Conservation (phyloP, 2,329 filamentous ascomycete genomes). For the Colletotrichum shisoi region DNA sequence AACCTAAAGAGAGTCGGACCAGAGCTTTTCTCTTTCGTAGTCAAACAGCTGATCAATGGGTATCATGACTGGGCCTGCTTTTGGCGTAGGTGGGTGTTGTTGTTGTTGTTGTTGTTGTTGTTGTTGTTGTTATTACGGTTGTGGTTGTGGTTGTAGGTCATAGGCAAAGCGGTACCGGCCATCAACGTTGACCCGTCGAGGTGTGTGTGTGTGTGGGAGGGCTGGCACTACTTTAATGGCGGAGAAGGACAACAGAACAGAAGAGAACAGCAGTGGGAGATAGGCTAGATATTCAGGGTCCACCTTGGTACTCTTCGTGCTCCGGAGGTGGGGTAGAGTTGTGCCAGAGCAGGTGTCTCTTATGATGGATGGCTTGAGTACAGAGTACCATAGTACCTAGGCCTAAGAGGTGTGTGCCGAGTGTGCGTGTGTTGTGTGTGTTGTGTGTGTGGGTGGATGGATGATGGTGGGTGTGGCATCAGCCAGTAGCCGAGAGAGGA, state of each 20-base stretch:
- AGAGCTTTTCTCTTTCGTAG: constrained; percentile 22
- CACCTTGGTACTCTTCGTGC: constrained; percentile 30
- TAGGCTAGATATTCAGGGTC: constrained; percentile 35
- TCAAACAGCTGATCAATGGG: constrained; percentile 27
- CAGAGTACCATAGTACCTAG: not conserved
- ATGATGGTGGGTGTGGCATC: constrained; percentile 24
- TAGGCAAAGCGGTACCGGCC: constrained; percentile 18
- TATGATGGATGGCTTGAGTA: no score
- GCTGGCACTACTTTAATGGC: constrained; percentile 37
- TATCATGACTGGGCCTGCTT: constrained; percentile 33
- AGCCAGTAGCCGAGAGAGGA: constrained; percentile 6
- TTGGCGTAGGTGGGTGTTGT: not conserved
- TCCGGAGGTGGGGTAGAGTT: constrained; percentile 34
- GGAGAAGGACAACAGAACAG: constrained; percentile 19
- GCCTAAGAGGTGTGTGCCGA: constrained; percentile 18
- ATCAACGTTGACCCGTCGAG: constrained; percentile 10
- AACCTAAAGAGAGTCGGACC: constrained; percentile 19
- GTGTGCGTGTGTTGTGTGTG: not conserved
- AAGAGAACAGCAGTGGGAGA: constrained; percentile 20
- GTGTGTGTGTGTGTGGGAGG: constrained; percentile 21
- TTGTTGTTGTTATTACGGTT: no score
- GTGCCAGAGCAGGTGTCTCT: constrained; percentile 12
- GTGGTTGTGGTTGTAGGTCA: no score
- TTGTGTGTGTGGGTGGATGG: constrained; percentile 13
- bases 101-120: no score